Evolutionary conservation across 2,329 filamentous ascomycete genomes (phyloP), one percentile per base, ranked within the genome.

Genomic region (Penicillium concentricum): DNA sequence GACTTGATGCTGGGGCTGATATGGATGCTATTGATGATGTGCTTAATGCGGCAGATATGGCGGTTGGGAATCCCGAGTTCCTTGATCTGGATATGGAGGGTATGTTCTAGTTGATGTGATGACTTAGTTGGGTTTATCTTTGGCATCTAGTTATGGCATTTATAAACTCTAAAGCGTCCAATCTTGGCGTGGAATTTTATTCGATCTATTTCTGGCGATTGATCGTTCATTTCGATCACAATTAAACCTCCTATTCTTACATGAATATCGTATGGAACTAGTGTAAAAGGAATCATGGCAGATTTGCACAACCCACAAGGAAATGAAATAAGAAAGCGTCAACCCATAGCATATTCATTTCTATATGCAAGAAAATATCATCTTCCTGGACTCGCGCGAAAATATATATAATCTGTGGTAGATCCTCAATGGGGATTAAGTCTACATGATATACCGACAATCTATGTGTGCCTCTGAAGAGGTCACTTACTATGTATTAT

Each of bases 41-140:
- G 38, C 61, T 79, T 51, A 76, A 75, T 57, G 72, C 71, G 32
- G 74, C 73, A 6, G 73, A 77, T 65, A 76, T 77, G 71, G 71
- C 70, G 4, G 72, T 76, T 65, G 73, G 68, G 1, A 77, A 77
- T 62, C 76, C 76, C 12, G 75, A 77, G 58, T 77, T 76, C 63
- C 57, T 78, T 34, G 74, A 77, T 69, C 60, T 78, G 58, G 75
- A 78, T 66, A 76, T 77, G 75, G 75, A 77, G 60, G 74, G 73
- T 9, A 76, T 77, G 73, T 76, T 77, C 53, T 75, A 68, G 59
- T 41, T 30, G 18, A 26, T 20, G 7, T 22, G 10, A n/a, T 16
- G 37, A 26, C 24, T 26, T 26, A 4, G 37, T 38, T 28, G 2
- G 8, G 28, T 30, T 30, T 30, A 13, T 49, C 20, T 49, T 35